Evolutionary conservation across 345 rosid genomes (phyloP).

Genomic region (Syzygium oleosum): DNA sequence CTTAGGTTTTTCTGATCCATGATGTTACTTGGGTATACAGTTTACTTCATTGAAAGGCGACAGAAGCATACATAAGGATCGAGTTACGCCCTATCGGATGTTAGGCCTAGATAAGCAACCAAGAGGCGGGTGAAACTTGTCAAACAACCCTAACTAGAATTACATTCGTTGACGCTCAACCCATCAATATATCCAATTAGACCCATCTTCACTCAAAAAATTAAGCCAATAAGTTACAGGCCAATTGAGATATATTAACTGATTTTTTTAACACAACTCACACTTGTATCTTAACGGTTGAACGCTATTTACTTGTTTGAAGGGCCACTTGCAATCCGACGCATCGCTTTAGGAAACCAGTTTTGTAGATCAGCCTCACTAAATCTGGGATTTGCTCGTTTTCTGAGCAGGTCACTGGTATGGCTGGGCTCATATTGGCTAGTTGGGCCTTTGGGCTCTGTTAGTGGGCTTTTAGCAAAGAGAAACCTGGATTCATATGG

Average conservation of each 20-base stretch:
- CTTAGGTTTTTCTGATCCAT: neutral
- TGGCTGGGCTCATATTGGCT: neutral
- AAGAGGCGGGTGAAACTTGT: neutral
- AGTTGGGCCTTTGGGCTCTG: neutral
- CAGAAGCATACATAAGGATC: neutral
- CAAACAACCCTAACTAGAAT: neutral
- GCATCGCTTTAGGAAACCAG: neutral
- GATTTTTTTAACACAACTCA: neutral
- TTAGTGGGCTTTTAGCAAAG: neutral
- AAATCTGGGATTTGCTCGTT: neutral
- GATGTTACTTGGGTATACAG: neutral
- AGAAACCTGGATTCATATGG: neutral
- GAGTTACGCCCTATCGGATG: neutral
- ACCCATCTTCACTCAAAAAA: neutral
- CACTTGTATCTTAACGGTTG: neutral
- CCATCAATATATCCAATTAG: neutral
- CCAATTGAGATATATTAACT: fast-evolving
- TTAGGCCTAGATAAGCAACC: neutral
- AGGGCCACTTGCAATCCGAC: neutral
- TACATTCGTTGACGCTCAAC: too few species aligned
- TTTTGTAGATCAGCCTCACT: neutral
- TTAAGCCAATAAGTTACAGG: fast-evolving
- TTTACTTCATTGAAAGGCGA: neutral
- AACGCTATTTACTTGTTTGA: neutral
- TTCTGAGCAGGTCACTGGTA: neutral